Conservation (phyloP, 1,284 basidiomycete species). For the Austroboletus novae-zelandiae region DNA sequence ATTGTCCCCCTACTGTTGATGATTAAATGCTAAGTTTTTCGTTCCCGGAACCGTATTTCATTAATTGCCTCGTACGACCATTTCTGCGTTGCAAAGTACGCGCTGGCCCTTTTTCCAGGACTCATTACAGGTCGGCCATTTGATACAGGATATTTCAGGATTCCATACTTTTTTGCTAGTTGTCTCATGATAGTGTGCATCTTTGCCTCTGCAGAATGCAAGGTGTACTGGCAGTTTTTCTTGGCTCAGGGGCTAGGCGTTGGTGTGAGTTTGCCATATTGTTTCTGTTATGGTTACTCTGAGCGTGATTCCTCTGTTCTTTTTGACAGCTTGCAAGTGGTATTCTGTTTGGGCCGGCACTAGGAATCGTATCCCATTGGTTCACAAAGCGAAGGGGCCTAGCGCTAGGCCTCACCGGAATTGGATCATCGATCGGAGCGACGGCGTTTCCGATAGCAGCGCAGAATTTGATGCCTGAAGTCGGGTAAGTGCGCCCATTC, state of each 20-base stretch:
- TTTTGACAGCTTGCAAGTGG: slow-evolving; percentile 22
- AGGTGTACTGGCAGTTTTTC: slow-evolving; percentile 51
- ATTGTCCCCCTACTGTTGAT: not conserved
- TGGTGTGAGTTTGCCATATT: slow-evolving; percentile 33
- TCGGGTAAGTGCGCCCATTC: slow-evolving; percentile 33
- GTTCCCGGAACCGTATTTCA: not conserved
- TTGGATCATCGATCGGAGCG: slow-evolving; percentile 45
- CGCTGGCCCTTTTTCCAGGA: slow-evolving; percentile 44
- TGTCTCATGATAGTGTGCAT: slow-evolving; percentile 42
- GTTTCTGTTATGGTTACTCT: not conserved
- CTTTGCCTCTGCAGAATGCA: slow-evolving; percentile 51
- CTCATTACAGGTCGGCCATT: slow-evolving; percentile 27
- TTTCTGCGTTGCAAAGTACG: slow-evolving; percentile 17
- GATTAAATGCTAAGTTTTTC: not conserved
- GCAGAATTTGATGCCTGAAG: slow-evolving; percentile 36
- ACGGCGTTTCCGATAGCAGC: slow-evolving; percentile 42
- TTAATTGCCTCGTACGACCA: not conserved
- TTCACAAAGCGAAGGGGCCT: slow-evolving; percentile 39
- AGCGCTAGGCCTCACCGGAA: slow-evolving; percentile 42
- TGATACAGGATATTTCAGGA: slow-evolving; percentile 30
- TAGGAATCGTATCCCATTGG: slow-evolving; percentile 48
- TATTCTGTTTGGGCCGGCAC: slow-evolving; percentile 43
- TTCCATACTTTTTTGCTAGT: slow-evolving; percentile 37
- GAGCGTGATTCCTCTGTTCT: not conserved
- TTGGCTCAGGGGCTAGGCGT: slow-evolving; percentile 47